Base-by-base conservation (phyloP, 371 early-diverging fungal species). In the Capniomyces stellatus region DNA sequence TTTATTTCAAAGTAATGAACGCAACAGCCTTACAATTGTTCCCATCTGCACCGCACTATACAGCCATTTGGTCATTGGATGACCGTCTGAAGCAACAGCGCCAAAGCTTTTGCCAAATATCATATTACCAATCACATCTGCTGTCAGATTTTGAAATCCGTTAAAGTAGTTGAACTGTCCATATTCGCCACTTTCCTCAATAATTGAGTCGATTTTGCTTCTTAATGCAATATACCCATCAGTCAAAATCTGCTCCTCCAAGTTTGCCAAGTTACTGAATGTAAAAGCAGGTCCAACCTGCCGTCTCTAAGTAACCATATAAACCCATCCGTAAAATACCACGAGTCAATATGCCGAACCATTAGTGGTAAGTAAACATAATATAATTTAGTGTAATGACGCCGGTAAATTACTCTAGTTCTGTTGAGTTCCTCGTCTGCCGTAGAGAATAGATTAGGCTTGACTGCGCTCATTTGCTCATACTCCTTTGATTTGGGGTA, bases 101-200 rank as follows among this genome's bases (percentile, higher is more conserved):
- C 42, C 50, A 40, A 69, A 69, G 22, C 46, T 48, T 8, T 40
- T 22, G 13, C 70, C 70, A 50, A 60, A 69, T 2, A 58, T 60
- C 12, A 69, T 56, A 18, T n/a, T 28, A 13, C 70, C 63, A 22
- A 65, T 63, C 28, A 65, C 43, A 23, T 69, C 65, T 15, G 62
- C 49, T 1, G 62, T 56, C 10, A 64, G 39, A 1, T 31, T 46
- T 25, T 60, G 60, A 41, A 58, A 69, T 2, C 35, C 49, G 3
- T 57, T 47, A 43, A 50, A 55, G 41, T 60, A 68, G 51, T 68
- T 68, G 24, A 63, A 57, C 13, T 3, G 3, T 23, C 39, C 31
- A 1, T 29, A 15, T 21, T 41, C 19, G n/a, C 12, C 15, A 23
- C 19, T 28, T 39, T 3, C 10, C 15, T 27, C 25, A 6, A 58